Evolutionary conservation across 495 filamentous ascomycete species (phyloP), one percentile per base, ranked within the genome.

Genomic region (Astrothelium subdiscretum): DNA sequence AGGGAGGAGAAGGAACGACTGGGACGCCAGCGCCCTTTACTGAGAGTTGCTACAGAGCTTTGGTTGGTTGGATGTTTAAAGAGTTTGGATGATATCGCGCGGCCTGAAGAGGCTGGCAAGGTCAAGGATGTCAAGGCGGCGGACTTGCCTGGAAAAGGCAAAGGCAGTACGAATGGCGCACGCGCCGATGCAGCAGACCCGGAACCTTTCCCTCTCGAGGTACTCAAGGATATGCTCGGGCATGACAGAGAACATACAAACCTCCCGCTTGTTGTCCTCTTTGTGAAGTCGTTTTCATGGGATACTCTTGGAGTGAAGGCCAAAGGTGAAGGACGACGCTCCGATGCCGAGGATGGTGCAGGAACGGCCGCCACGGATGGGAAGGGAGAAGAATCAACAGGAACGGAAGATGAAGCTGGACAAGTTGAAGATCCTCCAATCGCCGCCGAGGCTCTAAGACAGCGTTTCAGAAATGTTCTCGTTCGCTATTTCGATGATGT

Each of bases 211-310:
- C 94, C 94, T 6, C 77, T 99, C 31, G 94, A 99, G 70, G 92
- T 97, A 32, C 76, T 99, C 38, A 99, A 97, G 76, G 94, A 99
- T 69, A 80, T 99, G 61, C 81, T 97, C 3, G 90, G 92, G 2
- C 86, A 96, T 70, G 94, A 99, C 69, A 82, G 89, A 20, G 92
- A 99, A 63, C 94, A 97, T 72, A 77, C 82, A 31, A 97, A 97
- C 70, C 76, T 99, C 43, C 90, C 95, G 1, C 77, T 99, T 61
- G 85, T 96, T 2, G 92, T 96, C 32, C 76, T 92, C 13, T 99
- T 99, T 68, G 91, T 95, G 58, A 99, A 97, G 77, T 86, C 86
- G 24, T 99, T 97, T 70, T 87, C 86, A 64, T 99, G 94, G 91
- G 94, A 99, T 77, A 80, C 97, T 29, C 75, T 99, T 15, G 94